Percentiles rank a stretch among this genome's conserved stretches.
These are phyloP conservation scores for Solanum piurae DNA, from an alignment of 257 asterid genomes.

Conservation along the genomic window DNA sequence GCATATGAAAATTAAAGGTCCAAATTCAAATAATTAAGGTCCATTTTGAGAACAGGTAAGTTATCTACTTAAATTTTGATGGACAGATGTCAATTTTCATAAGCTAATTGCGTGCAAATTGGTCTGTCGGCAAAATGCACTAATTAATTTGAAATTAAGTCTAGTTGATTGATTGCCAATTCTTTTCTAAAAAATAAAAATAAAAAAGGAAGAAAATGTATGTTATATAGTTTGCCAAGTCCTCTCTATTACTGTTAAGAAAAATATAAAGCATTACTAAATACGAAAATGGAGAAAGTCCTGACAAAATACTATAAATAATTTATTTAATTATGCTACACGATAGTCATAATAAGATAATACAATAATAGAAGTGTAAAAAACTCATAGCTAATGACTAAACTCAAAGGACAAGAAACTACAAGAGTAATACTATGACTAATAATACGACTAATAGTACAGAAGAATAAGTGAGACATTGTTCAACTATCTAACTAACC, in stretches of 20 bases:
- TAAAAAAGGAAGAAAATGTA: background rate
- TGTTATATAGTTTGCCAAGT: background rate
- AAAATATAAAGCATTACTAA: background rate
- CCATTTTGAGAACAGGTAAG: background rate
- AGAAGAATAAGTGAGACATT: background rate
- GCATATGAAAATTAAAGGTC: background rate
- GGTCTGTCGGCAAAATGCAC: background rate
- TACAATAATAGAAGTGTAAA: background rate
- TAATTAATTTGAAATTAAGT: background rate
- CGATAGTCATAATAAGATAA: background rate
- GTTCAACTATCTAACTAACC: background rate
- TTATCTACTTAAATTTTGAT: background rate
- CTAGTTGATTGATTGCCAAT: background rate
- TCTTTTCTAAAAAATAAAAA: background rate
- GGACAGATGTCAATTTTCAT: background rate
- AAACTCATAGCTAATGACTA: background rate
- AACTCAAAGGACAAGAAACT: background rate
- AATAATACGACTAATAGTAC: background rate
- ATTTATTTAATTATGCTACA: too few species aligned
- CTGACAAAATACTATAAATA: background rate
- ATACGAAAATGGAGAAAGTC: background rate
- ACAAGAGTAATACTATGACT: background rate
- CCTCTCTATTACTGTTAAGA: background rate
- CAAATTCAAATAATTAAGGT: background rate
- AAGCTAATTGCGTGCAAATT: background rate